A percentile compares a stretch with the other conserved stretches of the same genome.
These are phyloP conservation scores for Phyllosticta capitalensis DNA, from an alignment of 2,329 filamentous ascomycete species.

Conservation along the genomic window DNA sequence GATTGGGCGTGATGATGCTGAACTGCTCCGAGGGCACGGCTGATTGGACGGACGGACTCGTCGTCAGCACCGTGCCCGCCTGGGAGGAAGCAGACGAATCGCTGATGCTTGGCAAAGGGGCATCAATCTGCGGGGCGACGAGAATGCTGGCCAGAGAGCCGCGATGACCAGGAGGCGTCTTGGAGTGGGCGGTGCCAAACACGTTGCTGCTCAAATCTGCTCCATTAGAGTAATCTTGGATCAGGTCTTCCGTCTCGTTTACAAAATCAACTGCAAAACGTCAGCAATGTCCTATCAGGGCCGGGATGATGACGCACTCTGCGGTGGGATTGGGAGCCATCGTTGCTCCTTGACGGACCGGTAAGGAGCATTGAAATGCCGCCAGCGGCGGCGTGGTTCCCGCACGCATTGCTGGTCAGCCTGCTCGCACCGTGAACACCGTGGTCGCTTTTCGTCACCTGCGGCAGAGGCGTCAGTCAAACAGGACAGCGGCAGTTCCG, in stretches of 20 bases:
- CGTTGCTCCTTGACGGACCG: constrained; percentile 23
- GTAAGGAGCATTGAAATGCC: constrained; percentile 26
- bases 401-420: constrained; percentile 26
- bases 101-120: neutral
- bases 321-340: constrained; percentile 27
- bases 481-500: neutral
- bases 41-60: neutral
- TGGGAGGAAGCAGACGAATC: neutral
- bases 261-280: constrained; percentile 24
- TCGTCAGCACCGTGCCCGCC: neutral
- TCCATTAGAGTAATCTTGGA: constrained; percentile 21
- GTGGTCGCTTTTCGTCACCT: constrained; percentile 28
- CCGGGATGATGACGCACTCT: constrained; percentile 16
- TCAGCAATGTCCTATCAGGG: constrained; percentile 11
- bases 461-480: neutral
- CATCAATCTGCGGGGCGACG: neutral
- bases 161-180: neutral
- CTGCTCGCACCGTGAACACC: constrained; percentile 24
- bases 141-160: neutral
- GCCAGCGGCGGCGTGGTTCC: constrained; percentile 26
- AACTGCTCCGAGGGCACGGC: neutral
- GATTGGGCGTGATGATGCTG: neutral
- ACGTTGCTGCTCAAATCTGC: constrained; percentile 14
- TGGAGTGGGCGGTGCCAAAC: constrained; percentile 9
- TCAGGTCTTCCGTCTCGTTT: constrained; percentile 26